Conservation (phyloP, 768 basidiomycete species). For the Phaeotremella fagi region DNA sequence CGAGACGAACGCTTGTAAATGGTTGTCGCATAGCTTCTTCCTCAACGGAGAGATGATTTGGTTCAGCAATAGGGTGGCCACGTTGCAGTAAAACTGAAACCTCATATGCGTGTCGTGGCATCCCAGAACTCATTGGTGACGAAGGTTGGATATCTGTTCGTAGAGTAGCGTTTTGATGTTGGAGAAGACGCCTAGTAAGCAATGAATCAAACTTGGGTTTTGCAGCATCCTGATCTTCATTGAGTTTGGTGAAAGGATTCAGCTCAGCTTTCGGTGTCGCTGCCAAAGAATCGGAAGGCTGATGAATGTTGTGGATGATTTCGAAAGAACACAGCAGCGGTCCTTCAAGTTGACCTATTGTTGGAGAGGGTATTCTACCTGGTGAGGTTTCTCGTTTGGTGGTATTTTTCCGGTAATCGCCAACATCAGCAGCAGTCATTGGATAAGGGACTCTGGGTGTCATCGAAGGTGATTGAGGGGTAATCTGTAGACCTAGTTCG, state of each 20-base stretch:
- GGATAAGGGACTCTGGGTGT: conserved; percentile 33
- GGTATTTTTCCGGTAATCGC: conserved; percentile 11
- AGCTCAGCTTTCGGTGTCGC: conserved; percentile 31
- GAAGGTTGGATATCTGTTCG: conserved; percentile 44
- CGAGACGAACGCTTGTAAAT: conserved; percentile 54
- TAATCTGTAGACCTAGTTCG: conserved; percentile 66
- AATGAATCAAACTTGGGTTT: conserved; percentile 40
- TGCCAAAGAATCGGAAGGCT: conserved; percentile 17
- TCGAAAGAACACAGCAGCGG: conserved; percentile 60
- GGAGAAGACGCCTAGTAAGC: conserved; percentile 33
- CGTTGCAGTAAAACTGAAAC: conserved; percentile 59
- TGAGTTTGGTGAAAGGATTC: conserved; percentile 30
- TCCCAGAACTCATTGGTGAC: conserved; percentile 40
- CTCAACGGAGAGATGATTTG: conserved; percentile 52
- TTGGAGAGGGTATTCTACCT: conserved; percentile 37
- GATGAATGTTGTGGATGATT: conserved; percentile 55
- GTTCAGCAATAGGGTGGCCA: conserved; percentile 54
- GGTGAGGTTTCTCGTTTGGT: conserved; percentile 21
- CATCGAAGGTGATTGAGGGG: conserved; percentile 45
- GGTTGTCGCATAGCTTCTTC: conserved; percentile 54
- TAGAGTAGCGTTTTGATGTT: conserved; percentile 41
- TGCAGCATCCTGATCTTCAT: conserved; percentile 18
- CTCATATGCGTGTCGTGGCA: conserved; percentile 57
- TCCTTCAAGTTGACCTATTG: conserved; percentile 44
- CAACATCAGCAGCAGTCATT: conserved; percentile 28